Percentiles rank a stretch among this genome's conserved stretches.
Conservation (phyloP, 371 early-diverging fungal genomes). For the Chytridiales sp. region DNA sequence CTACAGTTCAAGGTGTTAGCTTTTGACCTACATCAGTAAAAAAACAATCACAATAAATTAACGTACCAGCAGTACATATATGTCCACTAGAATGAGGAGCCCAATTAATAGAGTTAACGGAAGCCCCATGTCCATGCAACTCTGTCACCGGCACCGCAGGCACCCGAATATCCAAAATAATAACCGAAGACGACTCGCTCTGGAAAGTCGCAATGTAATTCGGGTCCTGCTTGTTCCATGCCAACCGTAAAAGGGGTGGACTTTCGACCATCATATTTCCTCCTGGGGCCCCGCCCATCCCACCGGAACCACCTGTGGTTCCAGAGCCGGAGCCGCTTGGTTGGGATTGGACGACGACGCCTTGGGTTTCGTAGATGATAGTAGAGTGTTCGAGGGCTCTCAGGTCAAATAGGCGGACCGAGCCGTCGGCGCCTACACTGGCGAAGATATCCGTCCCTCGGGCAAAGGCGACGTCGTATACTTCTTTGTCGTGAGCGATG, state of each 20-base stretch:
- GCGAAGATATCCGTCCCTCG: constrained; percentile 90
- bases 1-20: constrained; percentile 32
- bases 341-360: constrained; percentile 7
- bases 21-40: not conserved
- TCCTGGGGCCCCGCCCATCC: constrained; percentile 63
- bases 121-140: constrained; percentile 74
- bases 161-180: constrained; percentile 85
- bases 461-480: constrained; percentile 93
- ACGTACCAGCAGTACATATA: constrained; percentile 72
- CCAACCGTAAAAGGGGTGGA: constrained; percentile 71
- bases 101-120: constrained; percentile 80
- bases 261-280: constrained; percentile 16
- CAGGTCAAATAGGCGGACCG: constrained; percentile 94
- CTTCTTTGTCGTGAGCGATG: constrained; percentile 96
- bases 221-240: constrained; percentile 84
- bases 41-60: not conserved
- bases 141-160: constrained; percentile 86
- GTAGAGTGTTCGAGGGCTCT: constrained; percentile 80
- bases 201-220: constrained; percentile 91
- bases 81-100: constrained; percentile 70
- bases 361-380: constrained; percentile 91
- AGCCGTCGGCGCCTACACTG: constrained; percentile 94
- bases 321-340: not conserved
- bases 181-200: constrained; percentile 73
- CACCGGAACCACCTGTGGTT: constrained; percentile 68